Conservation (phyloP, 495 filamentous ascomycete species). For the Bathelium albidoporum region DNA sequence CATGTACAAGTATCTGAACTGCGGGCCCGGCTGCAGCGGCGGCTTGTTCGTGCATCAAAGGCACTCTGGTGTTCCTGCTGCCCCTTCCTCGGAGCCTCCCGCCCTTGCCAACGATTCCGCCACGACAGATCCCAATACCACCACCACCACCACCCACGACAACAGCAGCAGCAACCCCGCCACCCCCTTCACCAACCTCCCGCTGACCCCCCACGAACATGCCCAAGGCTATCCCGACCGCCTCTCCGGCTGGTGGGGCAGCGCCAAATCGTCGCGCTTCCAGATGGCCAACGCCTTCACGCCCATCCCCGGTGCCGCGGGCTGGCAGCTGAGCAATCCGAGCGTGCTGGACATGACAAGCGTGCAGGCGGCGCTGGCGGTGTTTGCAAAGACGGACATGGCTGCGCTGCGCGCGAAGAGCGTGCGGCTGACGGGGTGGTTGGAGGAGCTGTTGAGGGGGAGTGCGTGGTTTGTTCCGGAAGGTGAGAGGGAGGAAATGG, state of each 20-base stretch:
- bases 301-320: conserved; percentile 58
- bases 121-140: background rate
- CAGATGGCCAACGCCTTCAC: conserved; percentile 67
- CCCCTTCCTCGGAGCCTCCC: background rate
- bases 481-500: too few species aligned
- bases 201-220: background rate
- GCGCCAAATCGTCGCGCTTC: conserved; percentile 66
- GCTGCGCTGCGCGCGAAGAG: conserved; percentile 61
- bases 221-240: conserved; percentile 41
- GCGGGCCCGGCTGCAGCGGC: conserved; percentile 78
- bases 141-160: background rate
- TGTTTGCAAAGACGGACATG: conserved; percentile 70
- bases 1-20: conserved; percentile 93
- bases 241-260: conserved; percentile 86
- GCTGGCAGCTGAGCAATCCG: conserved; percentile 62
- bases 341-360: conserved; percentile 56
- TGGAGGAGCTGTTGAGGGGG: conserved; percentile 56
- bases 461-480: too few species aligned
- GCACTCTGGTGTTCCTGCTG: conserved; percentile 33
- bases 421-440: conserved; percentile 62
- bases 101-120: background rate
- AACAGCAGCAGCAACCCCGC: background rate
- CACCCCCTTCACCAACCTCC: too few species aligned
- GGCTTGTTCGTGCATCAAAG: conserved; percentile 78
- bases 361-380: conserved; percentile 62